Evolutionary conservation across 2,329 filamentous ascomycete species (phyloP), one percentile per base, ranked within the genome.

Genomic region (Zasmidium cellare): DNA sequence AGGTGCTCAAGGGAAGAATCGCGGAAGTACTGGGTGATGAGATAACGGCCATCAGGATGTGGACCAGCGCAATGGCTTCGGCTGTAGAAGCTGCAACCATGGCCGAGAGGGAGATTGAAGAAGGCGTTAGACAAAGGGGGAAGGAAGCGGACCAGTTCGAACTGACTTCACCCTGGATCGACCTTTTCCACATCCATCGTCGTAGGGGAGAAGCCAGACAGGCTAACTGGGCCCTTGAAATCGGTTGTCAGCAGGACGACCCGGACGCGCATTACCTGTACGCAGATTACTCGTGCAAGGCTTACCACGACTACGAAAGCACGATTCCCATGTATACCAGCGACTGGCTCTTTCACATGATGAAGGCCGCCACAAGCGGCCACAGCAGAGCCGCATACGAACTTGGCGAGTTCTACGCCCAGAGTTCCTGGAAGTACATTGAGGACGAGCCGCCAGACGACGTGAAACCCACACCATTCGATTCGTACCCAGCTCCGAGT

Each of bases 331-430:
- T 41, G 35, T 58, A 63, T 23, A 74, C 69, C 16, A 64, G 65
- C 28, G 64, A 70, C 2, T 80, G 78, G 78, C 65, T 80, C 9
- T 72, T 72, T 56, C 74, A 75, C 60, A 75, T 75, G 53, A 79
- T 69, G 31, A 80, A 79, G 69, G 77, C 78, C 1, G 78, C 77
- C 2, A 72, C 74, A 11, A 73, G 73, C 5, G 72, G 74, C 1
- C 72, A 77, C 51, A 56, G 65, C 6, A 70, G 72, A 53, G 76
- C 77, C 9, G 72, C 71, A 24, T 69, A 72, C 35, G 58, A 71
- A 11, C 65, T 80, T 9, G 76, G 66, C 1, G 58, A 67, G 18
- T 80, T 76, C 64, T 79, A 80, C 58, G 63, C 65, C 12, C 57
- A 66, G 41, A 67, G 60, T 41, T 62, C 62, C 16, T 71, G 69